Evolutionary conservation across 2,329 filamentous ascomycete species (phyloP), one percentile per base, ranked within the genome.

Genomic region (Neofusicoccum ribis): DNA sequence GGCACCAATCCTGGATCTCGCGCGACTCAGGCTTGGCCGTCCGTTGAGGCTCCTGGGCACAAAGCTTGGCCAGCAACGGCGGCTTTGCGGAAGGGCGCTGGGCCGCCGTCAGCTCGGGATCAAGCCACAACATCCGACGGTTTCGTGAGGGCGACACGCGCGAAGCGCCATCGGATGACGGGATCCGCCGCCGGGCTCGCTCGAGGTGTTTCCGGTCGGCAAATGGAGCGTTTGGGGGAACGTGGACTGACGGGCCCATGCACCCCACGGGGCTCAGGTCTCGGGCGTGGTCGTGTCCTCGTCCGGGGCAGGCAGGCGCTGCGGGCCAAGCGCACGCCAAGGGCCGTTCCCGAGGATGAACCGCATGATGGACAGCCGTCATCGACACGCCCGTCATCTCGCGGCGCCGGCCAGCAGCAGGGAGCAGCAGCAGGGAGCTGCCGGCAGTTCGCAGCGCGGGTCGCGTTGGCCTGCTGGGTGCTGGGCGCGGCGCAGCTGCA

Each of bases 261-360:
- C 56, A 47, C 56, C 56, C 56, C 56, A 60, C 56, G 56, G 56
- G 56, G 56, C 56, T 43, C 27, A 34, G 27, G 54, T 39, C 23
- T 9, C 17, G 9, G 12, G 17, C 20, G 31, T 2, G 9, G 17
- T 36, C 31, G 15, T 12, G 34, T 8, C 51, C 20, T 41, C 12
- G 17, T 27, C 34, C 17, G 39, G 34, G 41, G 27, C 37, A 20
- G 37, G 52, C 37, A 12, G 20, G 36, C 37, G 20, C 31, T 58
- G 20, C 56, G 27, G 56, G 31, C 56, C 56, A 60, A 47, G 56
- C 20, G 43, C 43, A 20, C 12, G 56, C 56, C 56, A 60, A 60
- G 56, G 2, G 3, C 52, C 39, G 52, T 12, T 14, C 1, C 52
- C 52, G 52, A 17, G 9, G 39, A 59, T 20, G 23, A n/a, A 17